These are phyloP conservation scores for Leccinum broughii DNA, from an alignment of 768 basidiomycete genomes.

Conservation along the genomic window DNA sequence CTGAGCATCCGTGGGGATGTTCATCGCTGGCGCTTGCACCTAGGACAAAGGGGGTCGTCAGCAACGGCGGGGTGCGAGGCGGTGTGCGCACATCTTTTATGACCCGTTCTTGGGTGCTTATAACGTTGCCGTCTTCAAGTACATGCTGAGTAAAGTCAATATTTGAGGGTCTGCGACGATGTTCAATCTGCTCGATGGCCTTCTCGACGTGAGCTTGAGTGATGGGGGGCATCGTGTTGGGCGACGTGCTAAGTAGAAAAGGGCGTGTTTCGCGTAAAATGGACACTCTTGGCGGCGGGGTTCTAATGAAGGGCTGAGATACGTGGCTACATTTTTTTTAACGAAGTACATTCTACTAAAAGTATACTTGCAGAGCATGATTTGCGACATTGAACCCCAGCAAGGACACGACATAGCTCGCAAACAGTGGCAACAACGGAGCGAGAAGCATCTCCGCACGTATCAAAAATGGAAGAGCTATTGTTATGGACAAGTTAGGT, in stretches of 20 bases:
- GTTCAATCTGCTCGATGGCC: slow-evolving; percentile 39
- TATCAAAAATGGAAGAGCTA: slow-evolving; percentile 92
- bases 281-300: slow-evolving; percentile 23
- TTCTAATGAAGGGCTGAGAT: slow-evolving; percentile 25
- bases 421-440: slow-evolving; percentile 84
- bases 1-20: slow-evolving; percentile 86
- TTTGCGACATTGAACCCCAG: slow-evolving; percentile 90
- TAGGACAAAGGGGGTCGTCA: slow-evolving; percentile 31
- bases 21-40: slow-evolving; percentile 99
- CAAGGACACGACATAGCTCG: slow-evolving; percentile 81
- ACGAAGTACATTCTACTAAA: slow-evolving; percentile 43
- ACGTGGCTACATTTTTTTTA: slow-evolving; percentile 14
- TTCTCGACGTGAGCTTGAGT: slow-evolving; percentile 37
- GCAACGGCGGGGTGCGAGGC: slow-evolving; percentile 5
- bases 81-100: slow-evolving; percentile 80
- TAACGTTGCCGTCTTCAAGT: slow-evolving; percentile 88
- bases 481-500: slow-evolving; percentile 11
- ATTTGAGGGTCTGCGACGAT: slow-evolving; percentile 51
- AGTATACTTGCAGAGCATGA: slow-evolving; percentile 78
- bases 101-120: slow-evolving; percentile 93
- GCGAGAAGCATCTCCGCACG: slow-evolving; percentile 89
- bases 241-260: neutral
- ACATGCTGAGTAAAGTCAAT: slow-evolving; percentile 92
- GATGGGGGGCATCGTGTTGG: slow-evolving; percentile 33
- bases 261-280: slow-evolving; percentile 15